These are phyloP conservation scores for Sordariomycetes sp. DNA, from an alignment of 2,329 filamentous ascomycete species.

Conservation along the genomic window DNA sequence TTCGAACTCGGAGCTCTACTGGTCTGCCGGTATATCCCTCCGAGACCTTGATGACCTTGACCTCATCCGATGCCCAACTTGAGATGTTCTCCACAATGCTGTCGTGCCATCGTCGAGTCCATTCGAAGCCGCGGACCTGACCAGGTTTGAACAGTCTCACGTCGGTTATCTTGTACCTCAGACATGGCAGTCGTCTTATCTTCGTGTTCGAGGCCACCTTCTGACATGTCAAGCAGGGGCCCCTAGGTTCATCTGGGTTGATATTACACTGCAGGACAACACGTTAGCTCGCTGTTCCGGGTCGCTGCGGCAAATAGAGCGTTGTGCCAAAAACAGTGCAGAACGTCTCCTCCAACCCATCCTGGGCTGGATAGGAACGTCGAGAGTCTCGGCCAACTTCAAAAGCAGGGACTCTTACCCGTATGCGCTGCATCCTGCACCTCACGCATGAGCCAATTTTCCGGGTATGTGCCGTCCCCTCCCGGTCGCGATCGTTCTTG, in stretches of 20 bases:
- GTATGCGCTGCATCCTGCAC: conserved; percentile 51
- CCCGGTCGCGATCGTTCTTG: conserved; percentile 36
- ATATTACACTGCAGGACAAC: conserved; percentile 35
- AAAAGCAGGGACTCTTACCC: conserved; percentile 29
- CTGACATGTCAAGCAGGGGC: conserved; percentile 41
- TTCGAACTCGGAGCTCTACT: conserved; percentile 39
- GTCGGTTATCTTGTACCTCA: conserved; percentile 51
- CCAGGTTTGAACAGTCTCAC: conserved; percentile 47
- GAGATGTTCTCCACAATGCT: conserved; percentile 44
- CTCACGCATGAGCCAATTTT: conserved; percentile 49
- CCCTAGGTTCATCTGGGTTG: conserved; percentile 33
- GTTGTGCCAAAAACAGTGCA: no score
- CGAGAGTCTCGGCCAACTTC: no score
- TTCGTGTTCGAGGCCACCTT: conserved; percentile 35
- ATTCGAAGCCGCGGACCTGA: conserved; percentile 46
- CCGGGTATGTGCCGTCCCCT: conserved; percentile 45
- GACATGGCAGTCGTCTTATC: conserved; percentile 42
- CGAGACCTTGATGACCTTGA: conserved; percentile 36
- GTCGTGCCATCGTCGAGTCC: conserved; percentile 48
- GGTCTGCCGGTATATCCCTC: conserved; percentile 40
- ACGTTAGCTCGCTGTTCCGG: conserved; percentile 1
- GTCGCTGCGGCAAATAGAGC: background rate
- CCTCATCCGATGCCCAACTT: conserved; percentile 42
- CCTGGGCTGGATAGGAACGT: no score
- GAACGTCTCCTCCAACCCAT: no score